These are phyloP conservation scores for Sphenostylis stenocarpa DNA, from an alignment of 306 rosid genomes.

Conservation along the genomic window DNA sequence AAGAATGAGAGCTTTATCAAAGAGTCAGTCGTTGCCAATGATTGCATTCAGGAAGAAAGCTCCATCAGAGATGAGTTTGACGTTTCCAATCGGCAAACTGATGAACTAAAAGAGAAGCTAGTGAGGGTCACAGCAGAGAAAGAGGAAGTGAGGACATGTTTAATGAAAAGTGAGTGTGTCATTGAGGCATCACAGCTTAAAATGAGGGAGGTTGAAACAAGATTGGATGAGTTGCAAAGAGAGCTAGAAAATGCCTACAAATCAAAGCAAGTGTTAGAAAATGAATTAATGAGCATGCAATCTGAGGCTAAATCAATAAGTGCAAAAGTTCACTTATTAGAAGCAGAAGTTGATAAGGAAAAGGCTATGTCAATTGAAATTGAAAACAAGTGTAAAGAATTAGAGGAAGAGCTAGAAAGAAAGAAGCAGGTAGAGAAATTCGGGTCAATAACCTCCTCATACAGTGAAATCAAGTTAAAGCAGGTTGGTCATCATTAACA, in stretches of 20 bases:
- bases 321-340: constrained; percentile 49
- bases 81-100: constrained; percentile 40
- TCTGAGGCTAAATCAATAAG: constrained; percentile 63
- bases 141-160: constrained; percentile 51
- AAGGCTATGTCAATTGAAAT: constrained; percentile 53
- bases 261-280: constrained; percentile 52
- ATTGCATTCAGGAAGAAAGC: constrained; percentile 37
- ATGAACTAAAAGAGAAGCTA: constrained; percentile 49
- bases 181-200: constrained; percentile 46
- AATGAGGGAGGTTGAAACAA: constrained; percentile 55
- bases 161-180: constrained; percentile 44
- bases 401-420: constrained; percentile 63
- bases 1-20: constrained; percentile 37
- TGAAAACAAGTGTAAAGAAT: constrained; percentile 41
- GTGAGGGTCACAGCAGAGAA: constrained; percentile 48
- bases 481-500: constrained; percentile 55
- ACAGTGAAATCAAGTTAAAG: constrained; percentile 56
- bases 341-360: constrained; percentile 38
- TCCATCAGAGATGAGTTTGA: constrained; percentile 52
- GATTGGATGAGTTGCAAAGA: constrained; percentile 54
- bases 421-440: constrained; percentile 48
- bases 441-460: constrained; percentile 40
- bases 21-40: constrained; percentile 35
- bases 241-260: constrained; percentile 50
- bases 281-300: constrained; percentile 61